phyloP scores from a whole-genome alignment of 768 basidiomycete genomes.

The Mycena metata region DNA sequence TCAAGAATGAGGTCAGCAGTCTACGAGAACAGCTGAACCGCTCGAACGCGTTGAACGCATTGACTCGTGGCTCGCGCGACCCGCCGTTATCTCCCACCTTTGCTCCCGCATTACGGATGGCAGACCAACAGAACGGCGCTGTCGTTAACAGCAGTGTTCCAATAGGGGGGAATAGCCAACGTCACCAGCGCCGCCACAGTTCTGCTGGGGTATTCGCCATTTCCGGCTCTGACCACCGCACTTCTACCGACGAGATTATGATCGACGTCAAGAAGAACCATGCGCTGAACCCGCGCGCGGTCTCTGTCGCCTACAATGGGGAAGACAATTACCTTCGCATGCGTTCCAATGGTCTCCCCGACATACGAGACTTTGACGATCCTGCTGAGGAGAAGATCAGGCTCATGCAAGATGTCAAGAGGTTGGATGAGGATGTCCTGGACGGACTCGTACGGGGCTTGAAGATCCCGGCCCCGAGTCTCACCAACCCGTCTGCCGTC shows the following conservation, averaged over 20 bases:
- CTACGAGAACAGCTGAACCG: conserved; percentile 97
- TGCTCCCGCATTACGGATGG: conserved; percentile 79
- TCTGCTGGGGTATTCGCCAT: conserved; percentile 84
- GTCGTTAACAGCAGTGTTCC: conserved; percentile 42
- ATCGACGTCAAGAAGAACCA: conserved; percentile 79
- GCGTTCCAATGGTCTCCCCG: conserved; percentile 74
- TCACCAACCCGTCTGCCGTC: conserved; percentile 91
- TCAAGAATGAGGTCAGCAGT: conserved; percentile 93
- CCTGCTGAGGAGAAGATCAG: conserved; percentile 96
- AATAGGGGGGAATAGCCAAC: conserved; percentile 51
- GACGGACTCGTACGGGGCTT: conserved; percentile 90
- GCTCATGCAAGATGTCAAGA: conserved; percentile 91
- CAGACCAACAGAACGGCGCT: conserved; percentile 59
- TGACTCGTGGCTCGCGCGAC: conserved; percentile 83
- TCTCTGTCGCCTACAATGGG: conserved; percentile 90
- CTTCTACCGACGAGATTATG: conserved; percentile 85
- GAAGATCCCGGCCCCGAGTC: conserved; percentile 92
- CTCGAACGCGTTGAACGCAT: conserved; percentile 90
- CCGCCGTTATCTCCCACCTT: conserved; percentile 89
- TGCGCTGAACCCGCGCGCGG: conserved; percentile 82
- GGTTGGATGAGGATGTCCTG: conserved; percentile 93
- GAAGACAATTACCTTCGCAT: conserved; percentile 80
- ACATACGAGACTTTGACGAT: conserved; percentile 85
- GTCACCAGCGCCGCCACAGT: conserved; percentile 88
- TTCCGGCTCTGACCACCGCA: conserved; percentile 72